Conservation (phyloP, 805 yeast species). For the Yarrowia alimentaria region DNA sequence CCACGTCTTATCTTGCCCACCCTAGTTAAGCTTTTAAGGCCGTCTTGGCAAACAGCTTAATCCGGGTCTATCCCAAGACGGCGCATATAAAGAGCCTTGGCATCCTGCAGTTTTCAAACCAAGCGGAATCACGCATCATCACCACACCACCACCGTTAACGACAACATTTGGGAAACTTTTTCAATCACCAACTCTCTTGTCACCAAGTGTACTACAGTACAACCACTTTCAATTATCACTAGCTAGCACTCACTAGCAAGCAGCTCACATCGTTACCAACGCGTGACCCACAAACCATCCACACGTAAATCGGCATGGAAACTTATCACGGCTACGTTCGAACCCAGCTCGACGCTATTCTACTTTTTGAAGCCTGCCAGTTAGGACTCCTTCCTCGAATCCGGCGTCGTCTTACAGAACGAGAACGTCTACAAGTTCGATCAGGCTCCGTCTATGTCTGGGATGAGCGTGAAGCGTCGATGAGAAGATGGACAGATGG, state of each 20-base stretch:
- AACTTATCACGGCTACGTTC: conserved; percentile 60
- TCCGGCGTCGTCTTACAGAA: conserved; percentile 56
- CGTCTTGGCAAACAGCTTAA: conserved; percentile 27
- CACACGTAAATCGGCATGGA: too few species aligned
- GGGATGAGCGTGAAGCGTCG: conserved; percentile 70
- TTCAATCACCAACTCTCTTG: too few species aligned
- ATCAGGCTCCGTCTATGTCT: conserved; percentile 62
- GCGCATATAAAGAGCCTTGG: conserved; percentile 26
- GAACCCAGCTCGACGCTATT: conserved; percentile 60
- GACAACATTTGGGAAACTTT: not conserved
- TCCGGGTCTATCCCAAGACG: conserved; percentile 25
- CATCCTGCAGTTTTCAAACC: too few species aligned
- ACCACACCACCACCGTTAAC: conserved; percentile 48
- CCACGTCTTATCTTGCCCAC: conserved; percentile 23
- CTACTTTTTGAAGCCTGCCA: conserved; percentile 64
- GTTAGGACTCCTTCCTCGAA: conserved; percentile 52
- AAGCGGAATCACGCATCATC: not conserved
- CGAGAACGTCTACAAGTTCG: conserved; percentile 53
- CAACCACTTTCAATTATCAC: too few species aligned
- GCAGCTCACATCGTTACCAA: too few species aligned
- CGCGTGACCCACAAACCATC: too few species aligned
- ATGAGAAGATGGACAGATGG: conserved; percentile 82
- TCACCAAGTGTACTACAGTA: too few species aligned
- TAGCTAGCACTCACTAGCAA: too few species aligned
- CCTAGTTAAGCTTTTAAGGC: conserved; percentile 22